Evolutionary conservation across 176 grass and related monocot species (phyloP), one percentile per base, ranked within the genome.

Genomic region (Triticum turgidum): DNA sequence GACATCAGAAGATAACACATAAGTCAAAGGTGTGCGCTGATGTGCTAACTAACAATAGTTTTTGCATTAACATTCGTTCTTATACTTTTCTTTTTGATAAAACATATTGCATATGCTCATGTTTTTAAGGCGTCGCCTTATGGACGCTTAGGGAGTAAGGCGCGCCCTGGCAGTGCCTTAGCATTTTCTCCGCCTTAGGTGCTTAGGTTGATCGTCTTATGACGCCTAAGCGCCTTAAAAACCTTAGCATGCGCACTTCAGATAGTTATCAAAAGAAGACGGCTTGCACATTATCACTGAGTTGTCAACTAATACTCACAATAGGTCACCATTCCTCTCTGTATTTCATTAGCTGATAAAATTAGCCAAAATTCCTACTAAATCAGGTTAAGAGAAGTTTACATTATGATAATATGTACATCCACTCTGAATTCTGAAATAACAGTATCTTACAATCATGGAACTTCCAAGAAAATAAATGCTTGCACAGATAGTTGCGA

Each of bases 391-490:
- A 56, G 70, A 25, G 51, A 54, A 56, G 29, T 82, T 81, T 45
- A 42, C 65, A 82, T 32, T 37, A 45, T 65, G n/a, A 33, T 18
- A 84, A 29, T 52, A 79, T 64, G 52, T 6, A 37, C 29, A 88
- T 62, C n/a, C 29, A 58, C 71, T 15, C 27, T 81, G 61, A 84
- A 76, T 77, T 85, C 17, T 65, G 6, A 66, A 51, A 71, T 71
- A 71, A 71, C 9, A 41, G 69, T n/a, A 71, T 71, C 69, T 69
- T 44, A 45, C 20, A 65, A 56, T 25, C 68, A 25, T 29, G 22
- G 13, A 58, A 59, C 25, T 71, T 71, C 18, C 20, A 41, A 71
- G 35, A 71, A 21, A 39, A 41, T 12, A 71, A 71, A 71, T 71
- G 69, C 34, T n/a, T 71, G 38, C 69, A 71, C 35, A 41, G 21